Base-by-base conservation (phyloP, 208 protist species). In the Trypanosoma avium region DNA sequence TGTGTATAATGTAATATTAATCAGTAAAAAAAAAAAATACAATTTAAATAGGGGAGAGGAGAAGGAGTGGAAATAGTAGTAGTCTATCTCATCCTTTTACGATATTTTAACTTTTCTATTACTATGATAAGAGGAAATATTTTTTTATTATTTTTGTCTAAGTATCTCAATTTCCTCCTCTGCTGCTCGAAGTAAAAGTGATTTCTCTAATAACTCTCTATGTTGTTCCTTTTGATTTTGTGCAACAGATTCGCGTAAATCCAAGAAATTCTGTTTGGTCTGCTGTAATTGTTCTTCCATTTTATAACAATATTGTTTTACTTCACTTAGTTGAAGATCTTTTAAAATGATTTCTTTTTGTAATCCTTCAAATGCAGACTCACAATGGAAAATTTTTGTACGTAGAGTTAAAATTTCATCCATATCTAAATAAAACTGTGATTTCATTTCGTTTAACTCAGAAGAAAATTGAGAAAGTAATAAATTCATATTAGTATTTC, bases 221-320 rank as follows among this genome's bases (percentile, higher is more conserved):
- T 19, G 30, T 2, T 55, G 22, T 27, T 49, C 49, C 24, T 19
- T 30, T 55, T 55, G 49, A 42, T 45, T 27, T 6, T 67, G 19
- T 48, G 9, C 49, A 24, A 58, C 13, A n/a, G 48, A 36, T 5
- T 15, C 13, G 30, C 48, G 49, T 8, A 67, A 9, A 0, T 53
- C 52, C 35, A 32, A 9, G 22, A 60, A 52, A 24, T 12, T 13
- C 19, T 26, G 9, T 24, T 36, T 19, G 61, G 2, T 21, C 17
- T 7, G 15, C 22, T 21, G 22, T n/a, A 67, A 49, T 21, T 59
- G 21, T 29, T 33, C 48, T 10, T 67, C 61, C 13, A 67, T 30
- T 15, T n/a, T 49, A 29, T 17, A 48, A 42, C 61, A 60, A 52
- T 67, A 59, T 2, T 1, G 12, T 22, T 49, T 24, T 1, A 36